Percentiles rank a stretch among this genome's conserved stretches.
These are phyloP conservation scores for Emericellopsis atlantica DNA, from an alignment of 2,329 filamentous ascomycete species.

Conservation along the genomic window DNA sequence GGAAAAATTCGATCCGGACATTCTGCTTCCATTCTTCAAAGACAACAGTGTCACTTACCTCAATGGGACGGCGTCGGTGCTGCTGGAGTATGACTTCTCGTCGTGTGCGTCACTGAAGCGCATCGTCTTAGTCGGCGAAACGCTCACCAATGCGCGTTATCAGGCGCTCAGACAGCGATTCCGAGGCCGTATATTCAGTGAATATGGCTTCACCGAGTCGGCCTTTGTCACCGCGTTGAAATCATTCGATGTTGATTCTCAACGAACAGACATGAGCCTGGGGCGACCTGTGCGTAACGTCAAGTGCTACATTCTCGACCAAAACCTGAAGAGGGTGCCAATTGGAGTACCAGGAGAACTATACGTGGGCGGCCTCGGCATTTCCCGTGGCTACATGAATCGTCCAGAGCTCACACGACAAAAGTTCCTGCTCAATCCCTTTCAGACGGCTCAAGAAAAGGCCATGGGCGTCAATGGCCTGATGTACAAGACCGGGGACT, in stretches of 20 bases:
- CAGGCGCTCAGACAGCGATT: background rate
- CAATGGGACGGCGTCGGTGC: constrained; percentile 1
- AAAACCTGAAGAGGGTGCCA: constrained; percentile 18
- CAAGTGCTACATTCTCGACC: constrained; percentile 23
- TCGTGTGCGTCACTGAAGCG: background rate
- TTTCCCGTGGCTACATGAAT: constrained; percentile 9
- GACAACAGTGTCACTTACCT: constrained; percentile 1
- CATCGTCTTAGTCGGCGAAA: background rate
- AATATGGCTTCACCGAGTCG: constrained; percentile 1
- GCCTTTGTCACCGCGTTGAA: constrained; percentile 1
- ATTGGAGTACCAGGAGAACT: constrained; percentile 20
- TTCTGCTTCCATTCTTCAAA: constrained; percentile 1
- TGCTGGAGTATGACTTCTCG: constrained; percentile 2
- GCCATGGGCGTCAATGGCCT: background rate
- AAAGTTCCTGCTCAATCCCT: constrained; percentile 1
- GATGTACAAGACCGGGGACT: constrained; percentile 7
- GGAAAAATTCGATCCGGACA: constrained; percentile 1
- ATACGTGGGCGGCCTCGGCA: constrained; percentile 16
- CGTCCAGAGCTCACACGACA: constrained; percentile 3
- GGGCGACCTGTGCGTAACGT: background rate
- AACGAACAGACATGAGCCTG: background rate
- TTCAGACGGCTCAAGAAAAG: background rate
- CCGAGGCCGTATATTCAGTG: background rate
- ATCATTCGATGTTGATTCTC: background rate
- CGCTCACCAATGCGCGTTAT: constrained; percentile 1